Evolutionary conservation across 1,139 yeast species (phyloP), one percentile per base, ranked within the genome.

Genomic region (Nadsonia starkeyi-henricii): DNA sequence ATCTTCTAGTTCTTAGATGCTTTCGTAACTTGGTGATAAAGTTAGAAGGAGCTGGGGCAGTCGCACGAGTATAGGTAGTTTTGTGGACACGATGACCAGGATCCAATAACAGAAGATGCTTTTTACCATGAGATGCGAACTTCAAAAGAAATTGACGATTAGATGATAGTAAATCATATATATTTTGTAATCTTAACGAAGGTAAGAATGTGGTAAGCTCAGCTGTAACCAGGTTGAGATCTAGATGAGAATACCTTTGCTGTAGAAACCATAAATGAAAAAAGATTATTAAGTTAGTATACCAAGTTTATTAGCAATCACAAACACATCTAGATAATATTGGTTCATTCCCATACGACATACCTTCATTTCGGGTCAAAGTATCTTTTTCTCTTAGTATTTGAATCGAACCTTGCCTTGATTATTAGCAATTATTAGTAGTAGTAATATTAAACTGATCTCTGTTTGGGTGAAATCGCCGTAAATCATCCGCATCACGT

Each of bases 171-270:
- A 86, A 73, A 63, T 86, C 89, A 66, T 89, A 89, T 50, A 91
- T 81, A 63, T 91, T 91, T 55, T 82, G 89, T 50, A 91, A 69
- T 51, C 97, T 69, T 61, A 80, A 81, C 50, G 81, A 79, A 51
- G 75, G 71, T 44, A 86, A 57, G 47, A 73, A 68, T 3, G 58
- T 53, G 49, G 73, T 71, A 51, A 89, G 72, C 62, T 91, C 98
- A 36, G 73, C 67, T 1, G 81, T 72, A 44, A 88, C 68, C 51
- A 86, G 71, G 63, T 80, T 81, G 45, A 89, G 73, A 65, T 89
- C 97, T 52, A 89, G 70, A 2, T 93, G 82, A 15, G 91, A 81
- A 54, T 88, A 77, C 65, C 96, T 75, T 74, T 89, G 97, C 81
- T 89, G 45, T 54, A 20, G 8, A 17, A 17, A 41, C n/a, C 15